Evolutionary conservation across 1,139 yeast genomes (phyloP).

Genomic region (Pichia sp.): DNA sequence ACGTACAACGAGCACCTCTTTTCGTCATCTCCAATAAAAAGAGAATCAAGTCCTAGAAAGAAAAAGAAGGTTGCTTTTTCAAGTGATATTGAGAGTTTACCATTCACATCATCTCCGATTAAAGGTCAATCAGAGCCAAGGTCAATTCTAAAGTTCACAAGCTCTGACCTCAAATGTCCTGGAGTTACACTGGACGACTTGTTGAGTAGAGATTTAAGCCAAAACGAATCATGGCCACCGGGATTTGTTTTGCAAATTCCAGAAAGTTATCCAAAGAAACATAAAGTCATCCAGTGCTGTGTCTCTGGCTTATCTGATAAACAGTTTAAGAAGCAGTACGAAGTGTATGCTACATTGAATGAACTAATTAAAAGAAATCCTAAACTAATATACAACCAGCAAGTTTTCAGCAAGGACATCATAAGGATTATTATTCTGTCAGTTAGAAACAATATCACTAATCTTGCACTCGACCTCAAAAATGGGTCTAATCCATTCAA

Average conservation of each 20-base stretch:
- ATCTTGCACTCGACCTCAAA: slow-evolving; percentile 6
- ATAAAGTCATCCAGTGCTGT: slow-evolving; percentile 38
- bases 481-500: slow-evolving; percentile 24
- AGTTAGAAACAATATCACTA: slow-evolving; percentile 10
- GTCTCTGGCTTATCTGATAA: slow-evolving; percentile 36
- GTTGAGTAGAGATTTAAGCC: slow-evolving; percentile 14
- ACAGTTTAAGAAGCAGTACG: slow-evolving; percentile 46
- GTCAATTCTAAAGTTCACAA: slow-evolving; percentile 28
- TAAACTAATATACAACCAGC: slow-evolving; percentile 3
- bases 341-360: slow-evolving; percentile 63
- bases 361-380: slow-evolving; percentile 35
- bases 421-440: slow-evolving; percentile 7
- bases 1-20: slow-evolving; percentile 6
- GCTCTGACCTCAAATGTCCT: not conserved
- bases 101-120: slow-evolving; percentile 27
- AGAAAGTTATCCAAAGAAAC: slow-evolving; percentile 13
- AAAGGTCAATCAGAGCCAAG: slow-evolving; percentile 21
- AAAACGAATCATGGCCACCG: slow-evolving; percentile 45
- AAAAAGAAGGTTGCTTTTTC: slow-evolving; percentile 30
- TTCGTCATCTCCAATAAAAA: slow-evolving; percentile 18
- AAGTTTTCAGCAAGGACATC: slow-evolving; percentile 6
- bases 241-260: slow-evolving; percentile 49
- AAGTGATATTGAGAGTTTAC: slow-evolving; percentile 27
- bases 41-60: slow-evolving; percentile 1
- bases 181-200: slow-evolving; percentile 13